Percentiles rank a stretch among this genome's conserved stretches.
These are phyloP conservation scores for Gaultheria prostrata DNA, from an alignment of 148 eudicot genomes.

Conservation along the genomic window DNA sequence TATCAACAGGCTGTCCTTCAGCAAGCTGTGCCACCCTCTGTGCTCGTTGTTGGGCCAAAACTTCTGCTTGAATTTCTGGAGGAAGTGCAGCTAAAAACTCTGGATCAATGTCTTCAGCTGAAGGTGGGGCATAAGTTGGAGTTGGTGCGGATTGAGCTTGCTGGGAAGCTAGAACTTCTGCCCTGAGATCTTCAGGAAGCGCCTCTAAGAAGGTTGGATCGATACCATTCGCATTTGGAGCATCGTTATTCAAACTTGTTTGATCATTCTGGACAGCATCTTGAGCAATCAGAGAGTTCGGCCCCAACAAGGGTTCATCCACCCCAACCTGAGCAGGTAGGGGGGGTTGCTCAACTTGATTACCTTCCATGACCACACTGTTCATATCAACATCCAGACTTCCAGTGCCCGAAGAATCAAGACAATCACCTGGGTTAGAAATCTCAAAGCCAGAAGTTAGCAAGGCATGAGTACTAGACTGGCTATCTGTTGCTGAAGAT, in stretches of 20 bases:
- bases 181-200: conserved; percentile 93
- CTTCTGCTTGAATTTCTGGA: conserved; percentile 96
- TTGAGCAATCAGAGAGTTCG: conserved; percentile 34
- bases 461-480: conserved; percentile 29
- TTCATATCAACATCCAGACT: conserved; percentile 57
- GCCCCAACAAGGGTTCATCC: conserved; percentile 44
- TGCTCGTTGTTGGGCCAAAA: conserved; percentile 91
- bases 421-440: conserved; percentile 36
- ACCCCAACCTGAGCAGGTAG: conserved; percentile 32
- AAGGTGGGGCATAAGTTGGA: conserved; percentile 70
- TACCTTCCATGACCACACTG: conserved; percentile 38
- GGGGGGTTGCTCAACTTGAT: conserved; percentile 34
- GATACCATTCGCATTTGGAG: conserved; percentile 63
- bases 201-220: conserved; percentile 99
- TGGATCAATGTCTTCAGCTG: conserved; percentile 94
- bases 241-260: conserved; percentile 43
- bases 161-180: conserved; percentile 96
- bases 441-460: conserved; percentile 36
- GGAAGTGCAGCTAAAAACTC: conserved; percentile 99
- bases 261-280: conserved; percentile 56
- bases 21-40: conserved; percentile 89
- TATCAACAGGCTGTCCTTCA: conserved; percentile 97
- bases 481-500: conserved; percentile 32
- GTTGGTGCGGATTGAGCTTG: conserved; percentile 78
- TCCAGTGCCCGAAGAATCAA: conserved; percentile 39